Base-by-base conservation (phyloP, 352 stramenopile species). In the Aphanomyces invadans region DNA sequence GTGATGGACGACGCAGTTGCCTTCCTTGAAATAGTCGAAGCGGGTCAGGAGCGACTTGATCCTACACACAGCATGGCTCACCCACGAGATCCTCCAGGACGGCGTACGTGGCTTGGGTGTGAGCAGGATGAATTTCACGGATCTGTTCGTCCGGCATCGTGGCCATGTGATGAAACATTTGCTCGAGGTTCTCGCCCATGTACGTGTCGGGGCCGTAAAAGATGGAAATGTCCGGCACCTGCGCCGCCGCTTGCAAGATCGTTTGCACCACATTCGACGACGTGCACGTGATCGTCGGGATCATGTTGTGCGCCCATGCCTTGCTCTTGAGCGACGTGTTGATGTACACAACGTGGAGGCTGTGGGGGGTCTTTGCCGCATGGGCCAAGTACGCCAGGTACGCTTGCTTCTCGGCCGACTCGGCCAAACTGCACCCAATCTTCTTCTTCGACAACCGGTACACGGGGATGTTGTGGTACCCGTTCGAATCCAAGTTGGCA, bases 281-380 rank as follows among this genome's bases (percentile, higher is more conserved):
- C 49, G 95, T 99, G 75, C 95, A 99, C 32, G 95, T 98, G 67
- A 98, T 98, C 4, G 95, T 99, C 4, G 95, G 95, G 31, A 98
- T 86, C 33, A 98, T 82, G 42, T 91, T 88, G 51, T 93, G 88
- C n/a, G 83, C 83, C 23, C 96, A 86, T 15, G 95, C 95, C 77
- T 99, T 99, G 72, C 93, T 98, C 57, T 97, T 89, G 57, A 98
- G 80, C 51, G 88, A 97, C 26, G 95, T 99, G 78, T 99, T 99
- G 74, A 99, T 99, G 83, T 99, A 99, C 60, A 99, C 89, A 15
- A 99, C 92, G 76, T 99, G 95, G 29, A 99, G 73, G n/a, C 88
- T 89, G 71, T 89, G 90, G 45, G 86, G 79, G 23, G 77, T 95
- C 73, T 95, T 84, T 9, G 86, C 75, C 4, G 87, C 87, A 73